These are phyloP conservation scores for Clitopilus hobsonii DNA, from an alignment of 768 basidiomycete genomes.

Conservation along the genomic window DNA sequence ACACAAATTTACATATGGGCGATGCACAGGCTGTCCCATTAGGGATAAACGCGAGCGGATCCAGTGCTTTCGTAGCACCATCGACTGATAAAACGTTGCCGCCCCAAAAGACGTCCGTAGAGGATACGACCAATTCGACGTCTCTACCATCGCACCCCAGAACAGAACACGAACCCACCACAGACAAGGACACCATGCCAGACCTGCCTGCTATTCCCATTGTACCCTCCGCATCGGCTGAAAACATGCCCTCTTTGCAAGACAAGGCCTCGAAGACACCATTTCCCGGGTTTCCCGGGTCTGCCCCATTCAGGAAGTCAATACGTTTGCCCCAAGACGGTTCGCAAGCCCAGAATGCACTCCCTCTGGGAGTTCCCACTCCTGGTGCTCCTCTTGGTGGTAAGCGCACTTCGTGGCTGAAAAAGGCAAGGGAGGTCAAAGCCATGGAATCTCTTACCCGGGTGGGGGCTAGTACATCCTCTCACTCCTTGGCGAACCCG, in stretches of 20 bases:
- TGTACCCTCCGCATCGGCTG: no score
- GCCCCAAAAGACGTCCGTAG: neutral
- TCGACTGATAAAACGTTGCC: neutral
- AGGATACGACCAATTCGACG: no score
- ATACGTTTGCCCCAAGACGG: conserved; percentile 46
- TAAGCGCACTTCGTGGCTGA: conserved; percentile 78
- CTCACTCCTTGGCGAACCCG: conserved; percentile 12
- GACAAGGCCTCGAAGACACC: conserved; percentile 18
- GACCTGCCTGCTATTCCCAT: no score
- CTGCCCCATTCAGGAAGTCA: conserved; percentile 67
- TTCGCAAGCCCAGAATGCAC: conserved; percentile 18
- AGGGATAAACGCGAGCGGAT: no score
- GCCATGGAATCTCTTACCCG: conserved; percentile 54
- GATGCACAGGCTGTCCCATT: no score
- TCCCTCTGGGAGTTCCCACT: conserved; percentile 29
- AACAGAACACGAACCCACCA: no score
- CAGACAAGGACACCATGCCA: no score
- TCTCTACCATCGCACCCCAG: neutral
- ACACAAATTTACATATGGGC: no score
- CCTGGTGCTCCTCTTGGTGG: conserved; percentile 39
- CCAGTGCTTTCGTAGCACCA: no score
- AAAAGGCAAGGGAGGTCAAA: conserved; percentile 70
- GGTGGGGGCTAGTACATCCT: conserved; percentile 16
- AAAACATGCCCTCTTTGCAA: no score
- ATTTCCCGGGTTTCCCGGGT: conserved; percentile 65